Base-by-base conservation (phyloP, 768 basidiomycete species). In the Cystoderma amianthinum region DNA sequence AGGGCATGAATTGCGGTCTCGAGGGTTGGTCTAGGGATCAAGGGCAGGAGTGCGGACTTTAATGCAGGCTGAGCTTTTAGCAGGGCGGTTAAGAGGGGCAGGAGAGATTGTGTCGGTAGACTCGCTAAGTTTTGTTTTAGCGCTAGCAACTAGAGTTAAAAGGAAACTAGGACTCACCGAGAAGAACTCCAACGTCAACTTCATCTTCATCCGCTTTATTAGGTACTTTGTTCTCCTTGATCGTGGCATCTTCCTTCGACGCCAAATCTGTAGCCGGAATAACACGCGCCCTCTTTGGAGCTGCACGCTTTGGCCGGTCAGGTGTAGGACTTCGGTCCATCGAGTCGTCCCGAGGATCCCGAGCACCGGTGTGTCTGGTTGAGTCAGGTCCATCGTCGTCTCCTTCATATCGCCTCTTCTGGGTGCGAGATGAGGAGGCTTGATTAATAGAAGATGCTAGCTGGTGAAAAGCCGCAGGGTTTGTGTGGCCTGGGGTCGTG, bases 251-350 rank as follows among this genome's bases (percentile, higher is more conserved):
- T 15, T 71, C 72, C 48, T 69, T 72, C 2, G 55, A 51, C n/a
- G n/a, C n/a, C n/a, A n/a, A n/a, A n/a, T n/a, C n/a, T n/a, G n/a
- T n/a, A 2, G 58, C 55, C 12, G 53, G 51, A 32, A 62, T 54
- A 32, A 76, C 63, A 36, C 76, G 72, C 32, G 74, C 74, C 44
- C 84, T 76, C 60, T 90, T 89, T 13, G 80, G 81, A 24, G 77
- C 67, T 4, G 72, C 71, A 50, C 81, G 77, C 60, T 80, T 86
- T 24, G 74, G 76, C 33, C 84, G 72, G 58, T 92, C 88, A 12
- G 87, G 85, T 2, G 88, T 88, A 5, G 88, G 86, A 48, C 86
- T 88, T 45, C 85, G 72, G 58, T 89, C 88, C 88, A 91, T 91
- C 12, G 79, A 71, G 39, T 84, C 74, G 49, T 88, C 86, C 44